Conservation (phyloP, 225 moss, liverwort and hornwort genomes). For the Asterella californica region DNA sequence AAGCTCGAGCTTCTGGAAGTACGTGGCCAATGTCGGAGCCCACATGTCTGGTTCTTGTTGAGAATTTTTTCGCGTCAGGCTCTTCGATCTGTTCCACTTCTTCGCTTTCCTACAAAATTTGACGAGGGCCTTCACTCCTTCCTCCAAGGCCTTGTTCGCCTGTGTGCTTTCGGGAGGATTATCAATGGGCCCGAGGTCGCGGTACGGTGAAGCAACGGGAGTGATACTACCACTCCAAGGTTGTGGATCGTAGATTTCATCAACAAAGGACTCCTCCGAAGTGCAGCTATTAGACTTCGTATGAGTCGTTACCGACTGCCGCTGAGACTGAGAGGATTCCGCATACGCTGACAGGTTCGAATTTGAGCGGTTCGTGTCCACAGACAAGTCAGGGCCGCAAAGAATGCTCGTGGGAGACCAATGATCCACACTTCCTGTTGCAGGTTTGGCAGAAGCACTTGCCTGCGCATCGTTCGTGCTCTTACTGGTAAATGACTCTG, state of each 20-base stretch:
- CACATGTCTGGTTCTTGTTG: slow-evolving; percentile 54
- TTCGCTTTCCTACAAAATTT: slow-evolving; percentile 48
- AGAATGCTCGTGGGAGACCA: slow-evolving; percentile 60
- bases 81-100: slow-evolving; percentile 54
- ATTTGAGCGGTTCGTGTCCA: slow-evolving; percentile 38
- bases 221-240: slow-evolving; percentile 31
- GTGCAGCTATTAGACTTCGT: slow-evolving; percentile 39
- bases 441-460: background rate
- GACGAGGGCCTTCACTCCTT: slow-evolving; percentile 61
- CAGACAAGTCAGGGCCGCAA: slow-evolving; percentile 42
- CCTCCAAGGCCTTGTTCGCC: slow-evolving; percentile 41
- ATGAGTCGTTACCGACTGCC: slow-evolving; percentile 30
- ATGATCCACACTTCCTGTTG: slow-evolving; percentile 23
- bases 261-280: slow-evolving; percentile 37
- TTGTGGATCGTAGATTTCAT: slow-evolving; percentile 31
- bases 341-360: slow-evolving; percentile 58
- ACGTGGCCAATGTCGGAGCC: slow-evolving; percentile 63
- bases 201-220: slow-evolving; percentile 33
- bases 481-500: slow-evolving; percentile 4
- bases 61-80: slow-evolving; percentile 29
- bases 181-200: slow-evolving; percentile 30
- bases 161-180: slow-evolving; percentile 26
- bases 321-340: slow-evolving; percentile 35
- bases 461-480: background rate
- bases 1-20: slow-evolving; percentile 44